phyloP scores from a whole-genome alignment of 148 eudicot species.

The Rhododendron mucronatum region DNA sequence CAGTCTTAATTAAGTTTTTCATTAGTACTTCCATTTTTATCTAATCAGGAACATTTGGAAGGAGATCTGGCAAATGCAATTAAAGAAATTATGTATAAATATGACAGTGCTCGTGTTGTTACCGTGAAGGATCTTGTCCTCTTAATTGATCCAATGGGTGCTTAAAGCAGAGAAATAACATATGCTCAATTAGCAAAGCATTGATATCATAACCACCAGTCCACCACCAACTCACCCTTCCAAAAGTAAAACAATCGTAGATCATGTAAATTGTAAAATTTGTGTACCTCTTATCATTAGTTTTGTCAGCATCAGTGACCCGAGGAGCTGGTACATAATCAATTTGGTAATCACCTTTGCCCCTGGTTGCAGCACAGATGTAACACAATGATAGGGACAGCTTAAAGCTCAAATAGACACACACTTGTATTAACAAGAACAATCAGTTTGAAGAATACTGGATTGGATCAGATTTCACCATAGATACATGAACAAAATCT shows the following conservation, averaged over 20 bases:
- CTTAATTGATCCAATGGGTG: not conserved
- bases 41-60: conserved; percentile 68
- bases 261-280: not conserved
- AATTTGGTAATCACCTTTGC: conserved; percentile 77
- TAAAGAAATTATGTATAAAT: not conserved
- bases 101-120: not conserved
- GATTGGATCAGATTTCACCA: not conserved
- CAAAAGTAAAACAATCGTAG: not conserved
- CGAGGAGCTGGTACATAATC: conserved; percentile 89
- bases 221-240: not conserved
- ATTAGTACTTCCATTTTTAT: not conserved
- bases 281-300: conserved; percentile 58
- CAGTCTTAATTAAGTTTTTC: not conserved
- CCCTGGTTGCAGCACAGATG: conserved; percentile 44
- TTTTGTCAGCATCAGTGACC: conserved; percentile 88
- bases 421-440: not conserved
- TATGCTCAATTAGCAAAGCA: not conserved
- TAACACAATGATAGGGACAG: not conserved
- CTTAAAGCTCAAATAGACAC: not conserved
- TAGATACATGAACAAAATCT: not conserved
- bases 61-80: conserved; percentile 48
- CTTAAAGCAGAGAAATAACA: not conserved
- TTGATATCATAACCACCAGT: not conserved
- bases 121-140: not conserved
- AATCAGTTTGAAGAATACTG: not conserved